Evolutionary conservation across 2,329 filamentous ascomycete genomes (phyloP).

Genomic region (Xylariaceae sp.): DNA sequence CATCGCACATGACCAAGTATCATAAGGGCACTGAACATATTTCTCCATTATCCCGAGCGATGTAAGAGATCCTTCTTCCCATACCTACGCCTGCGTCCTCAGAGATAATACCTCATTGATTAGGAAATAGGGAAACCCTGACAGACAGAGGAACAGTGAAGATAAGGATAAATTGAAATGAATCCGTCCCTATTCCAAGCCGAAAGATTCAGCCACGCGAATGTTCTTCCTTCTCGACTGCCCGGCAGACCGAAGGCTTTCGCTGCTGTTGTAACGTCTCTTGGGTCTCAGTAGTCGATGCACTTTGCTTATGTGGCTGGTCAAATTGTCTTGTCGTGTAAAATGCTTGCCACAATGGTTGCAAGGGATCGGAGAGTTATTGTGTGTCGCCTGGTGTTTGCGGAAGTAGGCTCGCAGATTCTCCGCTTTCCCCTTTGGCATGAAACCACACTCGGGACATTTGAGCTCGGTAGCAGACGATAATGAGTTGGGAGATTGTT

Average conservation of each 20-base stretch:
- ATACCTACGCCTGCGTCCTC: too few species aligned
- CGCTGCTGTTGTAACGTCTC: constrained; percentile 1
- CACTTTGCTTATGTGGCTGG: not conserved
- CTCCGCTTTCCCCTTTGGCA: not conserved
- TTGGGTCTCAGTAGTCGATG: not conserved
- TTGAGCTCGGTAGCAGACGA: not conserved
- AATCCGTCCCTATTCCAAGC: not conserved
- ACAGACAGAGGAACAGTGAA: not conserved
- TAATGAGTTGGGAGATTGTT: not conserved
- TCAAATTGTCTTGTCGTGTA: constrained; percentile 11
- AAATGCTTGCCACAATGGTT: not conserved
- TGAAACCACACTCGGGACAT: not conserved
- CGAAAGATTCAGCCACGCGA: not conserved
- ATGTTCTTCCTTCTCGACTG: not conserved
- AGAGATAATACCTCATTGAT: too few species aligned
- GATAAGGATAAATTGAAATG: not conserved
- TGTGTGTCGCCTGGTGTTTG: constrained; percentile 5
- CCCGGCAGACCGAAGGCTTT: not conserved
- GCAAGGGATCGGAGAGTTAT: not conserved
- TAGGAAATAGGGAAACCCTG: not conserved
- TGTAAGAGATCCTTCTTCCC: too few species aligned
- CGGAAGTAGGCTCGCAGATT: constrained; percentile 1
- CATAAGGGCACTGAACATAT: too few species aligned
- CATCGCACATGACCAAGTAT: too few species aligned
- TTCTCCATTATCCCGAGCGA: too few species aligned